A percentile compares a stretch with the other conserved stretches of the same genome.
These are phyloP conservation scores for Colletotrichum eleusines DNA, from an alignment of 2,329 filamentous ascomycete genomes.

Conservation along the genomic window DNA sequence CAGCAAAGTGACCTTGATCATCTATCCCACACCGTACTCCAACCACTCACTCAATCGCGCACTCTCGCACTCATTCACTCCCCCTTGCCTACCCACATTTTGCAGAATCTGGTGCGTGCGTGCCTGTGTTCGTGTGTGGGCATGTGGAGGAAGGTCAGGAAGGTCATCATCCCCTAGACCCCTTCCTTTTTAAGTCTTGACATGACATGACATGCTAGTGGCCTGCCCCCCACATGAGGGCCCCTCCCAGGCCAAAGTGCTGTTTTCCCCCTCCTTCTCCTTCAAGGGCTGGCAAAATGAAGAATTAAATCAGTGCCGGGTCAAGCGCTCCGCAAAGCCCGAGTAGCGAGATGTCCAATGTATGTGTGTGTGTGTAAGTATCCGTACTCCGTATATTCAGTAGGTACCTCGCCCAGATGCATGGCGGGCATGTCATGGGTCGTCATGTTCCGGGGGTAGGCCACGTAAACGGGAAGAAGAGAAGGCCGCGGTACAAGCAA, in stretches of 20 bases:
- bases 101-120: conserved; percentile 32
- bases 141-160: conserved; percentile 25
- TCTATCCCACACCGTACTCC: conserved; percentile 5
- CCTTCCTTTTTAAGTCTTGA: conserved; percentile 3
- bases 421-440: conserved; percentile 3
- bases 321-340: conserved; percentile 38
- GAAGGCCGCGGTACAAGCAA: not conserved
- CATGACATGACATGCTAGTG: conserved; percentile 8
- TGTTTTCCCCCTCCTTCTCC: conserved; percentile 35
- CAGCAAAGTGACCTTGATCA: conserved; percentile 26
- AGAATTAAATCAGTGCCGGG: conserved; percentile 37
- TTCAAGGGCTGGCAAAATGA: conserved; percentile 8
- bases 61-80: not conserved
- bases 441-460: not conserved
- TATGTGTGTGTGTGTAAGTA: not conserved
- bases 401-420: conserved; percentile 5
- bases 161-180: conserved; percentile 23
- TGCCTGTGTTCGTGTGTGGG: conserved; percentile 20
- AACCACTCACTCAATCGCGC: not conserved
- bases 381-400: too few relatives aligned
- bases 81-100: conserved; percentile 24
- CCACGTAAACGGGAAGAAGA: conserved; percentile 1
- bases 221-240: not conserved
- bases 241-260: conserved; percentile 3
- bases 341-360: not conserved